A percentile compares a stretch with the other conserved stretches of the same genome.
phyloP scores from a whole-genome alignment of 1,284 basidiomycete species.

The Tylopilus sp. region DNA sequence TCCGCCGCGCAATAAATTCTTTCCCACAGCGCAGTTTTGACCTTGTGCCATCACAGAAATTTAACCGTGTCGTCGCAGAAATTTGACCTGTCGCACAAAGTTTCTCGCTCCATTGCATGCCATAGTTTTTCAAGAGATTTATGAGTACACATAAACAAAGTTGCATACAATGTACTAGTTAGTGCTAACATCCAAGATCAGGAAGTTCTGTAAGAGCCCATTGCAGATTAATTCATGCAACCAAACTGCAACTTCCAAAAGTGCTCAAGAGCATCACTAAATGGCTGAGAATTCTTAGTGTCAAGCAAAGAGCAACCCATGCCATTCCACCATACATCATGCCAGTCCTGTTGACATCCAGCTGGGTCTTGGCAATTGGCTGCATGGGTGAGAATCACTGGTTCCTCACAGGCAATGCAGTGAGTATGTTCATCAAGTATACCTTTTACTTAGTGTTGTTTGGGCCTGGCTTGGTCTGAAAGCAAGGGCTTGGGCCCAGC shows the following conservation, averaged over 20 bases:
- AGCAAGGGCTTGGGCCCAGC: too few relatives aligned
- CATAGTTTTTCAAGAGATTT: too few relatives aligned
- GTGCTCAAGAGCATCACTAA: neutral
- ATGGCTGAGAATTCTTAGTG: neutral
- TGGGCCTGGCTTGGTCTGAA: too few relatives aligned
- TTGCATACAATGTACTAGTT: too few relatives aligned
- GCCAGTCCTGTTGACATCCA: neutral
- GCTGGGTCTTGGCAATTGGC: neutral
- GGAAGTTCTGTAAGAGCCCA: neutral
- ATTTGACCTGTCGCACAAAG: too few relatives aligned
- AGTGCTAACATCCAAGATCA: neutral
- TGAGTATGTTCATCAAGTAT: neutral
- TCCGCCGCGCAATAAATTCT: too few relatives aligned
- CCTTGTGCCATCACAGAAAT: too few relatives aligned
- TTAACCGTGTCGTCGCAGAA: too few relatives aligned
- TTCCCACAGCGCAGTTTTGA: too few relatives aligned
- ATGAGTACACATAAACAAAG: too few relatives aligned
- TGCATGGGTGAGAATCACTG: neutral
- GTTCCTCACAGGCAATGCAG: neutral
- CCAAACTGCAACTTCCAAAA: neutral
- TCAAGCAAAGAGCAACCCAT: conserved; percentile 3
- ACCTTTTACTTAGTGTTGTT: neutral
- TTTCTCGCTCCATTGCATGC: too few relatives aligned
- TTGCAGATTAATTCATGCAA: neutral
- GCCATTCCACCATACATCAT: neutral